These are phyloP conservation scores for Hypoxylon sp. DNA, from an alignment of 2,329 filamentous ascomycete species.

Conservation along the genomic window DNA sequence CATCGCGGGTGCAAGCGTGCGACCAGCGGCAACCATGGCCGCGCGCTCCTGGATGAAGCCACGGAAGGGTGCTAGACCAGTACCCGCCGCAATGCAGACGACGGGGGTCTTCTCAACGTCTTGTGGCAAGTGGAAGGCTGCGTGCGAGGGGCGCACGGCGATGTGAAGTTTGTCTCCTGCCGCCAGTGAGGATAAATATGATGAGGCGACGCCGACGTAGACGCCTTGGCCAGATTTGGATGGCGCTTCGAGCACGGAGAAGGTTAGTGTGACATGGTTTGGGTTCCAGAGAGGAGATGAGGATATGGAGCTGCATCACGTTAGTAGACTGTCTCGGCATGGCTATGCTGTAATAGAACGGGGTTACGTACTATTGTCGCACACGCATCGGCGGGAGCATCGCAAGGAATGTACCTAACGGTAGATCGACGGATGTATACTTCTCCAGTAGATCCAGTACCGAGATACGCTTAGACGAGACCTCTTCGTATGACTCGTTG, in stretches of 20 bases:
- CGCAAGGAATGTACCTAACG: slow-evolving; percentile 76
- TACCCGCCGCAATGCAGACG: slow-evolving; percentile 67
- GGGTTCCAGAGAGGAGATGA: slow-evolving; percentile 77
- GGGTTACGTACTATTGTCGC: slow-evolving; percentile 79
- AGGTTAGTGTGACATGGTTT: slow-evolving; percentile 74
- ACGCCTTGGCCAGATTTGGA: slow-evolving; percentile 65
- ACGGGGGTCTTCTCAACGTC: slow-evolving; percentile 64
- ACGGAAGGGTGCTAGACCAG: slow-evolving; percentile 74
- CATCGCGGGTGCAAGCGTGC: slow-evolving; percentile 71
- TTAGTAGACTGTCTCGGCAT: slow-evolving; percentile 31
- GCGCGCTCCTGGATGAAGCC: slow-evolving; percentile 75
- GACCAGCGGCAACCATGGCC: slow-evolving; percentile 64
- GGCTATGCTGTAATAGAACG: slow-evolving; percentile 39
- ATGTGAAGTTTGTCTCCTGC: slow-evolving; percentile 60
- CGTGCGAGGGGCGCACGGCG: slow-evolving; percentile 57
- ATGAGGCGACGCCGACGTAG: slow-evolving; percentile 73
- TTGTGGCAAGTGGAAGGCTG: slow-evolving; percentile 65
- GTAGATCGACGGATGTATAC: slow-evolving; percentile 71
- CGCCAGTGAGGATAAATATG: slow-evolving; percentile 68
- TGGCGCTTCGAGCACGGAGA: slow-evolving; percentile 73
- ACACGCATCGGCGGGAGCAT: slow-evolving; percentile 84
- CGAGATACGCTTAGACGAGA: slow-evolving; percentile 71
- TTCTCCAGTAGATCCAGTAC: slow-evolving; percentile 79
- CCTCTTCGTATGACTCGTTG: slow-evolving; percentile 62
- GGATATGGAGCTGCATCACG: slow-evolving; percentile 72